Percentiles rank a stretch among this genome's conserved stretches.
phyloP scores from a whole-genome alignment of 352 stramenopile genomes.

The Halophytophthora polymorphica region DNA sequence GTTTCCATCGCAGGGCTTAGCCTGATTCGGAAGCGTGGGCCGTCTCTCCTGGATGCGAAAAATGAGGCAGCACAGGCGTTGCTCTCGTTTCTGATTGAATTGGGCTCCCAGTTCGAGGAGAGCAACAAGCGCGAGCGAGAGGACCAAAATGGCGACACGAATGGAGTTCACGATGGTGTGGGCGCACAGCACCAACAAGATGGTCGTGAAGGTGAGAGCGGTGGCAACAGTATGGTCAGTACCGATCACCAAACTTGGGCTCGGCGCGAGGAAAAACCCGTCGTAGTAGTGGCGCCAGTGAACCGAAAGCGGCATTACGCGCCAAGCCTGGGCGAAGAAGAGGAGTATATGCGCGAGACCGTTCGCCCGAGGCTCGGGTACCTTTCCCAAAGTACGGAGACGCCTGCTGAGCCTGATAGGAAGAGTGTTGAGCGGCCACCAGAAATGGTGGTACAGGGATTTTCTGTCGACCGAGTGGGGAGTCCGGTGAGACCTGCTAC shows the following conservation, averaged over 20 bases:
- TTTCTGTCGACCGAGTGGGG: constrained; percentile 53
- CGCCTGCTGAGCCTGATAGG: constrained; percentile 1
- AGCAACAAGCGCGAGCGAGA: constrained; percentile 19
- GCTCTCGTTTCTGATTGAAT: constrained; percentile 39
- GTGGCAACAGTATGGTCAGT: no score
- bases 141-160: constrained; percentile 11
- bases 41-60: constrained; percentile 25
- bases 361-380: constrained; percentile 26
- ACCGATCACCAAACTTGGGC: no score
- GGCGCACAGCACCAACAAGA: constrained; percentile 2
- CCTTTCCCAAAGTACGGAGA: constrained; percentile 7
- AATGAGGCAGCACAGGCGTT: constrained; percentile 38
- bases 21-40: constrained; percentile 25
- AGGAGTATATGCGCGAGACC: constrained; percentile 17
- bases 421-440: constrained; percentile 3
- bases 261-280: no score
- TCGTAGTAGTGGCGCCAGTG: not conserved
- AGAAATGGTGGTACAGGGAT: constrained; percentile 13
- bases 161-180: not conserved
- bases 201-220: not conserved
- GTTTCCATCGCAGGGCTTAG: constrained; percentile 37
- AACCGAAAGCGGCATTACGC: constrained; percentile 31
- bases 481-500: constrained; percentile 20
- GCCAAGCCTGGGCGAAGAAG: constrained; percentile 7
- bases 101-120: constrained; percentile 34